Evolutionary conservation across 2,329 filamentous ascomycete species (phyloP).

Genomic region (Phyllosticta capitalensis): DNA sequence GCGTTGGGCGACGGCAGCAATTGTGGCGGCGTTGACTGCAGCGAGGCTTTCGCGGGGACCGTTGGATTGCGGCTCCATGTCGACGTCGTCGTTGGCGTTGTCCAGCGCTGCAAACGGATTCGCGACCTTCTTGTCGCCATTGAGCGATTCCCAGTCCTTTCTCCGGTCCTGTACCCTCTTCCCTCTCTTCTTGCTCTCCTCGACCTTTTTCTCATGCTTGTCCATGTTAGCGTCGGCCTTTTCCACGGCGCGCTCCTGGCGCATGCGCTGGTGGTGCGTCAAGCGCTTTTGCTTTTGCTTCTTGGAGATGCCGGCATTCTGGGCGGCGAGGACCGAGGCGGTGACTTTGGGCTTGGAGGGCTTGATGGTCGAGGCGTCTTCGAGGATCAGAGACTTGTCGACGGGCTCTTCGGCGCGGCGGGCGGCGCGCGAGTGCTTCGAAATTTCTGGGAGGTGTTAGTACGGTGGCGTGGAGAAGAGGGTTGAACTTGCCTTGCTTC

Average conservation of each 20-base stretch:
- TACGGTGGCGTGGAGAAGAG: neutral
- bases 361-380: conserved; percentile 29
- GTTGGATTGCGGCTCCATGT: conserved; percentile 3
- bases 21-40: conserved; percentile 3
- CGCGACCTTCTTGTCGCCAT: conserved; percentile 16
- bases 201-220: conserved; percentile 46
- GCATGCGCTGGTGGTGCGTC: conserved; percentile 43
- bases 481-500: neutral
- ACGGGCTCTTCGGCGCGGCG: conserved; percentile 62
- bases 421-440: conserved; percentile 64
- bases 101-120: conserved; percentile 4
- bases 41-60: conserved; percentile 3
- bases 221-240: conserved; percentile 46
- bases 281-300: conserved; percentile 50
- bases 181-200: conserved; percentile 41
- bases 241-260: conserved; percentile 47
- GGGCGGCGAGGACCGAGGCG: conserved; percentile 55
- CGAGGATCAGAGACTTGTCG: conserved; percentile 57
- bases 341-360: conserved; percentile 20
- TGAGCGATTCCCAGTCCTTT: conserved; percentile 31
- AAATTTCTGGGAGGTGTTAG: conserved; percentile 40
- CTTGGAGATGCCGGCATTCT: conserved; percentile 60
- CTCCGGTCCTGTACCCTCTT: conserved; percentile 41
- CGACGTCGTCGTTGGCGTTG: conserved; percentile 12
- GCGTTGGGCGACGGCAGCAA: conserved; percentile 1